Evolutionary conservation across 2,329 filamentous ascomycete species (phyloP).

Genomic region (Xenoacremonium recifei): DNA sequence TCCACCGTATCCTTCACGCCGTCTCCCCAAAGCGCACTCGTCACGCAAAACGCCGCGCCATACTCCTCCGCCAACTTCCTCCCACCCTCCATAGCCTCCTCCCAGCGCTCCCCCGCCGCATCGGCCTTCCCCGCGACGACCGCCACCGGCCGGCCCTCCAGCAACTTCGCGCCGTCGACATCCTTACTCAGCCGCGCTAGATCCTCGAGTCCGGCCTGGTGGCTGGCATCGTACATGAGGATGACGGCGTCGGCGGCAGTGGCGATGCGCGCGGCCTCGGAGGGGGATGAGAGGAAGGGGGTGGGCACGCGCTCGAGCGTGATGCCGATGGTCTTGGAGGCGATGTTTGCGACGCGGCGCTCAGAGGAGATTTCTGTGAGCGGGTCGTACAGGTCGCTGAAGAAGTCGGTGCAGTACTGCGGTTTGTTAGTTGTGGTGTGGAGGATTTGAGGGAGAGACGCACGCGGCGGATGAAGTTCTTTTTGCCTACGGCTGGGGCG

Average conservation of each 20-base stretch:
- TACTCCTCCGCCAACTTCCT: slow-evolving; percentile 13
- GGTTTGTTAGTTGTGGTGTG: not conserved
- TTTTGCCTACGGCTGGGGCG: slow-evolving; percentile 14
- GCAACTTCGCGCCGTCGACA: not conserved
- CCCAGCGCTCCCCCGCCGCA: slow-evolving; percentile 14
- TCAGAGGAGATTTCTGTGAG: slow-evolving; percentile 14
- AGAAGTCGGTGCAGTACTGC: slow-evolving; percentile 16
- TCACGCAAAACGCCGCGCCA: slow-evolving; percentile 15
- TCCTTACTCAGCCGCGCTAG: slow-evolving; percentile 6
- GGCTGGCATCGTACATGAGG: slow-evolving; percentile 15
- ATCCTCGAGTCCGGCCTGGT: slow-evolving; percentile 9
- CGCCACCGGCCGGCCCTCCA: slow-evolving; percentile 8
- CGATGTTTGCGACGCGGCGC: slow-evolving; percentile 12
- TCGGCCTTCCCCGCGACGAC: slow-evolving; percentile 17
- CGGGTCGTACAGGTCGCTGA: slow-evolving; percentile 17
- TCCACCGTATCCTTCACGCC: slow-evolving; percentile 19
- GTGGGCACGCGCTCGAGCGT: not conserved
- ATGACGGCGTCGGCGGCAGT: slow-evolving; percentile 15
- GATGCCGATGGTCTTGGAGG: not conserved
- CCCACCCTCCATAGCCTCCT: slow-evolving; percentile 9
- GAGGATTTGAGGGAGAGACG: too few species aligned
- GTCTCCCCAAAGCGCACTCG: slow-evolving; percentile 17
- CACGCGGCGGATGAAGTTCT: slow-evolving; percentile 18
- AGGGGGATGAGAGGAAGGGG: slow-evolving; percentile 5
- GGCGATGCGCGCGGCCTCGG: slow-evolving; percentile 9